Evolutionary conservation across 441 rosid genomes (phyloP), one percentile per base, ranked within the genome.

Genomic region (Pelargonium fulgidum): DNA sequence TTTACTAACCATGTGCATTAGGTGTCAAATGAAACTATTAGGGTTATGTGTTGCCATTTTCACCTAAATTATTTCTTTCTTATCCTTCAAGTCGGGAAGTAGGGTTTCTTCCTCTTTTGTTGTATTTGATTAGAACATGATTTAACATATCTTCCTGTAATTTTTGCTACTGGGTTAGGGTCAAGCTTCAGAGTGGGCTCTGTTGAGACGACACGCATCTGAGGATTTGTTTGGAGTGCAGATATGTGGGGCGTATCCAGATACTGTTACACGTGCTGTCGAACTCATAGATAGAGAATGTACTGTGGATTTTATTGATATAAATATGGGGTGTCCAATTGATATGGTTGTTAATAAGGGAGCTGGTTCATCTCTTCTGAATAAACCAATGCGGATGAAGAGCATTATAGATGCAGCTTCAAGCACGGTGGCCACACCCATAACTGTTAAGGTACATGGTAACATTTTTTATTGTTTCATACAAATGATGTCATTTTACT

Each of bases 321-420:
- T 93, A 56, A 93, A 93, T 73, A 93, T 93, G 98, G 97, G 98
- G 3, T 93, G 96, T 76, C 97, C 98, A 1, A 91, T 93, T 74
- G 96, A 93, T 67, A 77, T 93, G 75, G 95, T 91, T 76, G 96
- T 89, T 29, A 88, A 80, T 81, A 91, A 78, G 79, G 96, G 96
- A 79, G 98, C 97, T 80, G 96, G 98, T 54, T 93, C 98, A 58
- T 86, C 82, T 76, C 94, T 93, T 72, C 94, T 93, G 48, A 87
- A 74, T 22, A 91, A 89, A 68, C 97, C 96, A 67, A 70, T 76
- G 86, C 83, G 95, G 41, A 91, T 93, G 90, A 91, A 89, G 80
- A 80, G 79, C 73, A 77, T 93, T 20, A 81, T 93, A 64, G 76
- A 77, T 80, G 90, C 88, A 65, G 81, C 92, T 70, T 84, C 91